Evolutionary conservation across 106 monocot species (phyloP).

Genomic region (Allium cepa): DNA sequence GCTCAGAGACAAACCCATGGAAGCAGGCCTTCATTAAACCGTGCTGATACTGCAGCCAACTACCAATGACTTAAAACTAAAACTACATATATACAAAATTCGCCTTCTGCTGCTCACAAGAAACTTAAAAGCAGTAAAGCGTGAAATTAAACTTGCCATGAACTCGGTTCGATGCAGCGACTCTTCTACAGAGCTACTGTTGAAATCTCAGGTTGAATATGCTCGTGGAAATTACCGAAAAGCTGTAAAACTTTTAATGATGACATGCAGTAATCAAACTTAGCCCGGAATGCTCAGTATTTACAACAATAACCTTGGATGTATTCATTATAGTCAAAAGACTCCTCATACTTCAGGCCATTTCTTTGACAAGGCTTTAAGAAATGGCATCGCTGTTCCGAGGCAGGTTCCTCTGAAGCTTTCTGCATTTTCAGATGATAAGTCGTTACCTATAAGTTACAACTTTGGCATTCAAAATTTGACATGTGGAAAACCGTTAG

Average conservation of each 20-base stretch:
- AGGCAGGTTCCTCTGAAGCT: conserved; percentile 56
- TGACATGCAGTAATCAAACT: conserved; percentile 38
- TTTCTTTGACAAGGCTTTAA: conserved; percentile 59
- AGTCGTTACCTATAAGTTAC: conserved; percentile 51
- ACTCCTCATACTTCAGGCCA: conserved; percentile 34
- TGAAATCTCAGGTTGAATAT: conserved; percentile 91
- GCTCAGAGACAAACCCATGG: too few relatives aligned
- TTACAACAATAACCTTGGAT: conserved; percentile 67
- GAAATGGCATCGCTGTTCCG: conserved; percentile 19
- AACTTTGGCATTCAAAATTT: conserved; percentile 77
- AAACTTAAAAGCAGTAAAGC: conserved; percentile 73
- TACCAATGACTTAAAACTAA: conserved; percentile 47
- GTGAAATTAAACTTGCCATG: conserved; percentile 86
- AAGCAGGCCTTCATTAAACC: conserved; percentile 17
- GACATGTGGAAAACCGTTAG: conserved; percentile 49
- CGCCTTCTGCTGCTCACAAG: conserved; percentile 70
- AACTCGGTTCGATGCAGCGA: conserved; percentile 71
- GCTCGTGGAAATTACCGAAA: conserved; percentile 72
- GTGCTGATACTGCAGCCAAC: conserved; percentile 13
- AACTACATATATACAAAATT: conserved; percentile 64
- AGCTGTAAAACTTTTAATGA: conserved; percentile 58
- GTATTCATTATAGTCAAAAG: conserved; percentile 56
- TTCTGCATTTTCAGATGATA: conserved; percentile 63
- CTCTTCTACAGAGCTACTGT: conserved; percentile 60
- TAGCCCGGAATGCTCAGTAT: conserved; percentile 41